phyloP scores from a whole-genome alignment of 2,329 filamentous ascomycete genomes.

The Neopestalotiopsis rosae region DNA sequence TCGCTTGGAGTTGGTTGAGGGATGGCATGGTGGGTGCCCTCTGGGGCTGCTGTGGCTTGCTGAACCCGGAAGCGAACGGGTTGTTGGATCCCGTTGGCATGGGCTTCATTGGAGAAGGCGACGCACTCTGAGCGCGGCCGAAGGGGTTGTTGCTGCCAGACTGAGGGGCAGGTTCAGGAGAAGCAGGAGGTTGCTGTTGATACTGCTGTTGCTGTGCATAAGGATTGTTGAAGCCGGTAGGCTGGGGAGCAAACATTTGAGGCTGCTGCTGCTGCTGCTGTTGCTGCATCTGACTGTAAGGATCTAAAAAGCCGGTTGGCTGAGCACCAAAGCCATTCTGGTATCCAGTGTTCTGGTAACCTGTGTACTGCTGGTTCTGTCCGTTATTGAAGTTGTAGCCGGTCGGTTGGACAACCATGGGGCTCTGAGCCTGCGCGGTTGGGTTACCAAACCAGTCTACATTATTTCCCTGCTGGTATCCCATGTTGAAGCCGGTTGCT shows the following conservation, averaged over 20 bases:
- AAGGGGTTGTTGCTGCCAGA: constrained; percentile 95
- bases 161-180: constrained; percentile 67
- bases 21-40: constrained; percentile 68
- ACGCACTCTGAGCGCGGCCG: constrained; percentile 62
- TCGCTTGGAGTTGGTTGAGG: constrained; percentile 61
- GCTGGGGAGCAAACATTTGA: constrained; percentile 28
- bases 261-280: constrained; percentile 43
- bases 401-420: constrained; percentile 77
- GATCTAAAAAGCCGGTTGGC: constrained; percentile 71
- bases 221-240: constrained; percentile 58
- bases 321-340: constrained; percentile 72
- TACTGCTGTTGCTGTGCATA: constrained; percentile 58
- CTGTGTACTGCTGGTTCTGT: constrained; percentile 54
- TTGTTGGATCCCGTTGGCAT: constrained; percentile 97
- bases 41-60: constrained; percentile 59
- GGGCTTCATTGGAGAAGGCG: constrained; percentile 71
- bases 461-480: constrained; percentile 94
- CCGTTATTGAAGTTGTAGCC: constrained; percentile 65
- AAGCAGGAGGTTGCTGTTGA: constrained; percentile 44
- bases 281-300: constrained; percentile 65
- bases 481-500: constrained; percentile 91
- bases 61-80: constrained; percentile 83
- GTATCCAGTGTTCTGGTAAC: constrained; percentile 68
- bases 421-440: constrained; percentile 68
- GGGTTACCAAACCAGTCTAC: constrained; percentile 98